Evolutionary conservation across 345 rosid genomes (phyloP), one percentile per base, ranked within the genome.

Genomic region (Populus davidiana): DNA sequence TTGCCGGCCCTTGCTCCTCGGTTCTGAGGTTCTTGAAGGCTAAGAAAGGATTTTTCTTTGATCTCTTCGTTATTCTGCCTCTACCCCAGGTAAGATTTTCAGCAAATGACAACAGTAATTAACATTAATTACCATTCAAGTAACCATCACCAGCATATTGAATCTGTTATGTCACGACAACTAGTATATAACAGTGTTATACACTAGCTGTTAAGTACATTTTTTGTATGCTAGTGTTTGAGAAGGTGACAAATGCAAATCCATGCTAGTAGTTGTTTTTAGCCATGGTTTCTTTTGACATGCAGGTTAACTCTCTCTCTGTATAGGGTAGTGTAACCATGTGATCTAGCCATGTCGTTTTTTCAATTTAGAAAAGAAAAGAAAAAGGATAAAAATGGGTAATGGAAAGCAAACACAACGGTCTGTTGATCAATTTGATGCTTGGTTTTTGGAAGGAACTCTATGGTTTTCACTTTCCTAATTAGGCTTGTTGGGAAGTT

Each of bases 1-100:
- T 3, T n/a, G 35, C 9, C 18, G 75, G 50, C 63, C 59, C 69
- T 31, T 64, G 78, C 11, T 72, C 77, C 4, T 75, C 81, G 74
- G 86, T 90, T 35, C 64, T 85, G 27, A 82, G 81, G 21, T 90
- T 87, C 79, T 73, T 90, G 82, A 87, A 90, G 85, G 86, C 84
- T 0, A 89, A 80, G 81, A 93, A 79, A 77, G 94, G 93, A 3
- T 86, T 96, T 83, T 84, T 92, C 87, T 89, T 93, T 35, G 99
- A 96, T 85, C 91, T 93, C 75, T 91, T 96, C 31, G 94, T 93
- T 65, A 82, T 93, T 81, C 93, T 92, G 49, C 99, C 99, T 12
- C 73, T 93, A 23, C 97, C 96, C 59, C 98, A 96, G 98, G 98
- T 95, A 43, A 80, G 36, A 33, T 31, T 31, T 67, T 20, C 41